These are phyloP conservation scores for Hericium rajendrae DNA, from an alignment of 768 basidiomycete species.

Conservation along the genomic window DNA sequence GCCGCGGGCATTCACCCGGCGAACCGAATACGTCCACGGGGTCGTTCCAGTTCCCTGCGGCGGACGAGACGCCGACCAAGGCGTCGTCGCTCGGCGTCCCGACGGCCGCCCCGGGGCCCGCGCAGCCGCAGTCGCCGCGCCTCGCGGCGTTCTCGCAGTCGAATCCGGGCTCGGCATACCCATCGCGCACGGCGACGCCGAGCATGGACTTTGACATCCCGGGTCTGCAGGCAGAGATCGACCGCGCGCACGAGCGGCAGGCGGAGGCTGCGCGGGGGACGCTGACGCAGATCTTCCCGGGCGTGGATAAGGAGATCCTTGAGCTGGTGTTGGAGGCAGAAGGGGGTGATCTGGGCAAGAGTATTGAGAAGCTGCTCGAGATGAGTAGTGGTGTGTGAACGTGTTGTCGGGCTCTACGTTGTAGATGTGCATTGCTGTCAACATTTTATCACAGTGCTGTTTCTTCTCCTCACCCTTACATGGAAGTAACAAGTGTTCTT, in stretches of 20 bases:
- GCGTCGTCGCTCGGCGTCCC: conserved; percentile 16
- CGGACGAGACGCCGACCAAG: conserved; percentile 42
- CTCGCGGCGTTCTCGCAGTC: background rate
- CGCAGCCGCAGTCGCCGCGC: background rate
- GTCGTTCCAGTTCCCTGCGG: conserved; percentile 18
- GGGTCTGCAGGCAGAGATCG: conserved; percentile 68
- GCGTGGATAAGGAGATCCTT: conserved; percentile 70
- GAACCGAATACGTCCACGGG: conserved; percentile 14
- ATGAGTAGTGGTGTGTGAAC: conserved; percentile 30
- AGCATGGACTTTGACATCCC: conserved; percentile 43
- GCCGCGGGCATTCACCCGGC: conserved; percentile 36
- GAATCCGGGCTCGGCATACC: background rate
- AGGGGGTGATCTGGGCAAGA: conserved; percentile 78
- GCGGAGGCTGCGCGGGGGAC: conserved; percentile 66
- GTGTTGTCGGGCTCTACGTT: background rate
- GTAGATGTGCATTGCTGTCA: no score
- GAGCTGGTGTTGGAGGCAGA: conserved; percentile 89
- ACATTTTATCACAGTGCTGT: no score
- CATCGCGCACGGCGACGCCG: conserved; percentile 13
- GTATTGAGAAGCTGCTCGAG: conserved; percentile 79
- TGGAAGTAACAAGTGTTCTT: no score
- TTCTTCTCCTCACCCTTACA: no score
- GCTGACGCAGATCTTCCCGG: conserved; percentile 82
- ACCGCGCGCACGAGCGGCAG: conserved; percentile 66
- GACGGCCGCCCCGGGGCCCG: conserved; percentile 5